phyloP scores from a whole-genome alignment of 2,329 filamentous ascomycete species.

The Aureobasidium melanogenum region DNA sequence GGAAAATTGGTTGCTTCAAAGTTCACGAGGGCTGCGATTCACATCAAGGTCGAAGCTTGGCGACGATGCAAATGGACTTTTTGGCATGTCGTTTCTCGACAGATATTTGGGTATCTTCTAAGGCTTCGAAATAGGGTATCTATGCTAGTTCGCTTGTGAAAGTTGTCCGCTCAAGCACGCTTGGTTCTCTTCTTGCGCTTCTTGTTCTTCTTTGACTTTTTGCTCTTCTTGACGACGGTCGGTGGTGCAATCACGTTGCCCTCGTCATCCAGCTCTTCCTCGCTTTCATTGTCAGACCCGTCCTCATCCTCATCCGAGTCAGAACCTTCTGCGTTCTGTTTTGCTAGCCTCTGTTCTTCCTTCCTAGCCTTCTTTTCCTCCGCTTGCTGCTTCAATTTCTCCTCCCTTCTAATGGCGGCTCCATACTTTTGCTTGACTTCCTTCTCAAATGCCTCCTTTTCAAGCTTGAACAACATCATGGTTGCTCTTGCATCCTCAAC shows the following conservation, averaged over 20 bases:
- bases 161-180: conserved; percentile 3
- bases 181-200: conserved; percentile 30
- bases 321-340: conserved; percentile 13
- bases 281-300: conserved; percentile 15
- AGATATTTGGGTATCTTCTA: not conserved
- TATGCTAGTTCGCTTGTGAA: not conserved
- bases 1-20: not conserved
- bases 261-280: conserved; percentile 17
- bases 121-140: not conserved
- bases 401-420: conserved; percentile 19
- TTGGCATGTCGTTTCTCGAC: not conserved
- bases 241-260: conserved; percentile 4
- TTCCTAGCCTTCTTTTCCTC: conserved; percentile 14
- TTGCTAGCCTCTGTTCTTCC: conserved; percentile 19
- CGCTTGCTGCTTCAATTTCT: conserved; percentile 11
- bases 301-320: conserved; percentile 14
- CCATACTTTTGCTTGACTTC: conserved; percentile 63
- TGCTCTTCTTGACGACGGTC: conserved; percentile 12
- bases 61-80: not conserved
- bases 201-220: conserved; percentile 19
- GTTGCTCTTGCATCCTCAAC: conserved; percentile 75
- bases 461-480: conserved; percentile 77
- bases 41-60: not conserved
- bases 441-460: conserved; percentile 77
- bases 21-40: not conserved